Evolutionary conservation across 345 rosid species (phyloP).

Genomic region (Heritiera littoralis): DNA sequence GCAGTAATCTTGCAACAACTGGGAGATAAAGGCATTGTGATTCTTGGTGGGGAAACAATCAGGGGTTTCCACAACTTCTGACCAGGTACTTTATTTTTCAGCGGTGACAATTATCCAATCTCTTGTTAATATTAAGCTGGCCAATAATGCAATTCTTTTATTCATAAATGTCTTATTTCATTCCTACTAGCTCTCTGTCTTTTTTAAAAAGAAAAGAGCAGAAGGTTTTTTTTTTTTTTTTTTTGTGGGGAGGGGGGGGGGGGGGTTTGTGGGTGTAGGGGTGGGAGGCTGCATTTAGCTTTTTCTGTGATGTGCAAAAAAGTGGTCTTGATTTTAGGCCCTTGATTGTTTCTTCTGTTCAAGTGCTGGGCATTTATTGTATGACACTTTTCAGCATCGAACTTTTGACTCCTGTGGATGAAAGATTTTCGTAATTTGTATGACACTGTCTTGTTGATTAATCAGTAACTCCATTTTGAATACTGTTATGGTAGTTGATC

Average conservation of each 20-base stretch:
- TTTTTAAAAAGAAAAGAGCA: background rate
- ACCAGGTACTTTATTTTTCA: conserved; percentile 54
- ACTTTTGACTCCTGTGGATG: background rate
- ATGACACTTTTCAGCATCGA: background rate
- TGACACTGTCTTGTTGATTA: background rate
- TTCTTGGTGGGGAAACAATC: conserved; percentile 85
- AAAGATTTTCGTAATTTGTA: background rate
- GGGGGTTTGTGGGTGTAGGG: too few relatives aligned
- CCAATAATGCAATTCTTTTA: background rate
- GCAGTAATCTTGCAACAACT: conserved; percentile 93
- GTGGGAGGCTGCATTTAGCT: too few relatives aligned
- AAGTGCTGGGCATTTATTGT: background rate
- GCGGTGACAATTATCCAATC: background rate
- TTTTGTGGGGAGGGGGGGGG: too few relatives aligned
- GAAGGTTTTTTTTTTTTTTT: too few relatives aligned
- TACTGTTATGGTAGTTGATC: background rate
- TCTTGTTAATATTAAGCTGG: conserved; percentile 5
- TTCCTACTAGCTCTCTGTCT: background rate
- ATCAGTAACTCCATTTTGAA: background rate
- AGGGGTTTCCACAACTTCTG: conserved; percentile 84
- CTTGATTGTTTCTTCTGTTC: background rate
- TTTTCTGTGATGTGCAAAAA: background rate
- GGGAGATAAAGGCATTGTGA: conserved; percentile 70
- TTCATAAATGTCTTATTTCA: background rate
- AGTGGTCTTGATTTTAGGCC: background rate